A percentile compares a stretch with the other conserved stretches of the same genome.
These are phyloP conservation scores for Yamadazyma pseudoaaseri DNA, from an alignment of 1,139 yeast genomes.

Conservation along the genomic window DNA sequence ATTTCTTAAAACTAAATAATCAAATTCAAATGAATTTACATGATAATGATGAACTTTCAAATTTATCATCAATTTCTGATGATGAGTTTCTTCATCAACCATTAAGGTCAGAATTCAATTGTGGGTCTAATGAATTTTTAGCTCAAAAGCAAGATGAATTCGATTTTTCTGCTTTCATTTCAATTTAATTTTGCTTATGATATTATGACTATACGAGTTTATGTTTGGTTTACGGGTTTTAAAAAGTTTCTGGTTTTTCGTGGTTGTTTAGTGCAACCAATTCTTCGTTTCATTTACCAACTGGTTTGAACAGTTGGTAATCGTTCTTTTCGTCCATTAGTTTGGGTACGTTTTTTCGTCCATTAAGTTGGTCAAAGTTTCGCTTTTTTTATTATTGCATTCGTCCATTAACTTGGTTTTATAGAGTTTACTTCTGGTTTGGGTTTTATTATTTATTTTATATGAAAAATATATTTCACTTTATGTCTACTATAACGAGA, in stretches of 20 bases:
- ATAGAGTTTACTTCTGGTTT: too few relatives aligned
- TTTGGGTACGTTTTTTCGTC: conserved; percentile 5
- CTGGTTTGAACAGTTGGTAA: conserved; percentile 3
- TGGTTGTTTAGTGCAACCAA: neutral
- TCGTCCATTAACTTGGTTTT: too few relatives aligned
- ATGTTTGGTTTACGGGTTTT: conserved; percentile 2
- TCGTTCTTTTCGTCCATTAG: conserved; percentile 7
- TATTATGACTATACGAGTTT: conserved; percentile 2
- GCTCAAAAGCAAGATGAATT: conserved; percentile 28
- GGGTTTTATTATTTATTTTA: too few relatives aligned
- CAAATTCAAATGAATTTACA: conserved; percentile 20
- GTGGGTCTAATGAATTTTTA: conserved; percentile 25
- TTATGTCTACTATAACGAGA: too few relatives aligned
- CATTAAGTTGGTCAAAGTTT: conserved; percentile 7
- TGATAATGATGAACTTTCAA: conserved; percentile 6
- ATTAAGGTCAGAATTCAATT: conserved; percentile 16
- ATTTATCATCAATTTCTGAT: conserved; percentile 10
- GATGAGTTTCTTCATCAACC: conserved; percentile 16
- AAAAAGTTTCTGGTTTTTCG: conserved; percentile 1
- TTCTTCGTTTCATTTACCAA: conserved; percentile 4
- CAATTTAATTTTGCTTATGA: conserved; percentile 16
- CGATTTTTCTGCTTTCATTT: conserved; percentile 31
- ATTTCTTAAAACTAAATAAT: conserved; percentile 31
- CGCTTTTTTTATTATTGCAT: too few relatives aligned
- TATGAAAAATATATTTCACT: too few relatives aligned